Evolutionary conservation across 345 rosid genomes (phyloP).

Genomic region (Syzygium oleosum): DNA sequence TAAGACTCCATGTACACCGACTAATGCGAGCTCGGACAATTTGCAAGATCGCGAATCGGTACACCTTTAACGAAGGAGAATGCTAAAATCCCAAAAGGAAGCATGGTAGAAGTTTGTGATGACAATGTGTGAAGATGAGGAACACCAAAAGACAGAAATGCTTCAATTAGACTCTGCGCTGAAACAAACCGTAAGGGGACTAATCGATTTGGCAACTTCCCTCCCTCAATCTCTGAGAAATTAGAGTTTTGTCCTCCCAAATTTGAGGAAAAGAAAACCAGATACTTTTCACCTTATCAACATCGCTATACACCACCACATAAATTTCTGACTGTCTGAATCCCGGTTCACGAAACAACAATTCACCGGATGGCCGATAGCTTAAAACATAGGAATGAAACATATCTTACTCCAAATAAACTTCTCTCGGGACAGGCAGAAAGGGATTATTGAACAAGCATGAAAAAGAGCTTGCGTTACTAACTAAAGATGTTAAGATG

Average conservation of each 20-base stretch:
- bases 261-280: background rate
- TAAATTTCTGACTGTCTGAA: background rate
- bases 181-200: background rate
- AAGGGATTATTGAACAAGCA: background rate
- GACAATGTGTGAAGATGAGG: background rate
- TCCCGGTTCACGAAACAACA: background rate
- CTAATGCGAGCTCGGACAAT: background rate
- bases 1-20: background rate
- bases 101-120: background rate
- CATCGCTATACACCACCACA: background rate
- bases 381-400: background rate
- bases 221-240: background rate
- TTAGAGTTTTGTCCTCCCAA: background rate
- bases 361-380: background rate
- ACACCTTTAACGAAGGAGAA: background rate
- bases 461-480: background rate
- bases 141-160: background rate
- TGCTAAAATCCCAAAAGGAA: background rate
- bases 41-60: background rate
- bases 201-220: background rate
- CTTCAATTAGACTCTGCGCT: background rate
- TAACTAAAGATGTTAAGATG: background rate
- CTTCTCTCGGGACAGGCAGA: background rate
- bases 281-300: background rate
- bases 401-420: background rate